Conservation (phyloP, 768 basidiomycete genomes). For the Amanita pallidorosea region DNA sequence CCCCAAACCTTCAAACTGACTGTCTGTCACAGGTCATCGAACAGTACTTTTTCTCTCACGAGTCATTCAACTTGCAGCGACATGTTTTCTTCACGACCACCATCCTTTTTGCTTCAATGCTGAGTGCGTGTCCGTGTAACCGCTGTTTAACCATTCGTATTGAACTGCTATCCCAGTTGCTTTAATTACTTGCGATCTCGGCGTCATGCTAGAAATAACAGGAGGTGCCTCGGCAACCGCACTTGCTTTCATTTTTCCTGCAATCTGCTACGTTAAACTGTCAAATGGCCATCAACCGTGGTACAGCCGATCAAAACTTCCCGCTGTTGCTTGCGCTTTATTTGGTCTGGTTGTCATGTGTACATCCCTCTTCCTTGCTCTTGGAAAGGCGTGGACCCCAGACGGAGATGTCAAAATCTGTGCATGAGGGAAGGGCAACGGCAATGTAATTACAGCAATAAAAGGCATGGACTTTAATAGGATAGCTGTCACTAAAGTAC, state of each 20-base stretch:
- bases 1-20: not conserved
- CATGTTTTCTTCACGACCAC: constrained; percentile 87
- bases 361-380: constrained; percentile 66
- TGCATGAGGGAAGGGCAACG: constrained; percentile 26
- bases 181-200: constrained; percentile 89
- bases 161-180: constrained; percentile 48
- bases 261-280: constrained; percentile 78
- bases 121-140: constrained; percentile 40
- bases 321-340: constrained; percentile 56
- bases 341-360: constrained; percentile 75
- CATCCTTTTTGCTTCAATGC: constrained; percentile 73
- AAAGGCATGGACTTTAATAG: constrained; percentile 4
- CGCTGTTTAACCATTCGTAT: not conserved
- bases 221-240: constrained; percentile 94
- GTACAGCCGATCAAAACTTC: constrained; percentile 63
- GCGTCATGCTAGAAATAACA: constrained; percentile 96
- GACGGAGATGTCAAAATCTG: constrained; percentile 59
- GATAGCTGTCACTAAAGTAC: constrained; percentile 3
- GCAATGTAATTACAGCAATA: not conserved
- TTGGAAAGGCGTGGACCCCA: constrained; percentile 69
- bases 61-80: constrained; percentile 69
- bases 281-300: constrained; percentile 44
- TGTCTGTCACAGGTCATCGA: constrained; percentile 67
- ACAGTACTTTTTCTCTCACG: constrained; percentile 90
- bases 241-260: constrained; percentile 88